A percentile compares a stretch with the other conserved stretches of the same genome.
Evolutionary conservation across 495 filamentous ascomycete genomes (phyloP).

Genomic region (Penicillium manginii): DNA sequence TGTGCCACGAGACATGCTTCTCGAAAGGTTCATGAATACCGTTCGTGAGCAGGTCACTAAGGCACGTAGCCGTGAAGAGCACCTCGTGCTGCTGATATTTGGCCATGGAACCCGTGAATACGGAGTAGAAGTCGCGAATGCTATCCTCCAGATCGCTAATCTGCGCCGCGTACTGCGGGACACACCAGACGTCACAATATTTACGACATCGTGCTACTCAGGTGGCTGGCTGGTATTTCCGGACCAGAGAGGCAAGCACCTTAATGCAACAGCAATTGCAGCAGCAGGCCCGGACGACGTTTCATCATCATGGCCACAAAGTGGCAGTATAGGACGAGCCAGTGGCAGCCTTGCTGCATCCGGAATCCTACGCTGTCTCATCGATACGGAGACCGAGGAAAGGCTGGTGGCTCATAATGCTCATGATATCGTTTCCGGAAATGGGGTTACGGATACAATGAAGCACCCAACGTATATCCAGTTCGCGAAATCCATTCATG

Average conservation of each 20-base stretch:
- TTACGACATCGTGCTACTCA: constrained; percentile 25
- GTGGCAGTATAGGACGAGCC: constrained; percentile 4
- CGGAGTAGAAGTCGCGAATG: neutral
- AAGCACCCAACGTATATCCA: neutral
- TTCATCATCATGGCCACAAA: constrained; percentile 9
- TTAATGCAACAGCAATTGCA: constrained; percentile 5
- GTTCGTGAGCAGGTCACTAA: constrained; percentile 2
- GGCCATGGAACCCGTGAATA: neutral
- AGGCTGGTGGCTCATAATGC: no score
- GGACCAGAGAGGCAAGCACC: constrained; percentile 7
- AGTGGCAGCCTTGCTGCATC: constrained; percentile 4
- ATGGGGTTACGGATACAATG: neutral
- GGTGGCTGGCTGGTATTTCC: constrained; percentile 19
- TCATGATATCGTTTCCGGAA: no score
- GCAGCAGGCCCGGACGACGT: neutral
- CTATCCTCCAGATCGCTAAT: neutral
- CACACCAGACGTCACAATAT: constrained; percentile 17
- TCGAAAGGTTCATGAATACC: constrained; percentile 3
- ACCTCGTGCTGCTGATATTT: neutral
- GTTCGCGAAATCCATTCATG: neutral
- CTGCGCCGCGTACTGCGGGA: constrained; percentile 2
- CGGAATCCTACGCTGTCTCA: neutral
- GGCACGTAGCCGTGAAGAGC: neutral
- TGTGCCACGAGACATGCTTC: constrained; percentile 4
- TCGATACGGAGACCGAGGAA: neutral